Conservation (phyloP, 139 green algal species). For the Astrephomene gubernaculifera region DNA sequence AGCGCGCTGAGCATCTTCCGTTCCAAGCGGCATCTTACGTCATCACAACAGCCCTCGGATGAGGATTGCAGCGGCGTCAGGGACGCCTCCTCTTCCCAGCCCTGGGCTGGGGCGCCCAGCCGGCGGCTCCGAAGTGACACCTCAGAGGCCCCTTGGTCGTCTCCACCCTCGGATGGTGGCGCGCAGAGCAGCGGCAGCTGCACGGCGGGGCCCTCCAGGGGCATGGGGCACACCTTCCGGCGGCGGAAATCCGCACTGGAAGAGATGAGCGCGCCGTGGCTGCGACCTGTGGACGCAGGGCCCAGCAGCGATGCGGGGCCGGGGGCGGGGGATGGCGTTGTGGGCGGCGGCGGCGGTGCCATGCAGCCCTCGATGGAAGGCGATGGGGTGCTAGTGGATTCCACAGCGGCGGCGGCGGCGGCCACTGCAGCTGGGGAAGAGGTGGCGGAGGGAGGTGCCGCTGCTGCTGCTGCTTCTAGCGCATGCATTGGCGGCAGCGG, state of each 20-base stretch:
- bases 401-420: background rate
- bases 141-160: background rate
- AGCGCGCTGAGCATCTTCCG: slow-evolving; percentile 13
- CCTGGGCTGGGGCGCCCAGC: background rate
- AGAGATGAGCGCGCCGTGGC: slow-evolving; percentile 49
- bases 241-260: background rate
- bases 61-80: background rate
- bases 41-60: background rate
- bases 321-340: too few species aligned
- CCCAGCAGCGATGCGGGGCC: too few species aligned
- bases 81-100: background rate
- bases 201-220: background rate
- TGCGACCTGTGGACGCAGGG: slow-evolving; percentile 28
- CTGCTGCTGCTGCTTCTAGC: too few species aligned
- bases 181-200: background rate
- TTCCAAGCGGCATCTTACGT: background rate
- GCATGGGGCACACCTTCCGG: background rate
- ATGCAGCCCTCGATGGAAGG: background rate
- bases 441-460: too few species aligned
- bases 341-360: too few species aligned
- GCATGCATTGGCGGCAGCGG: too few species aligned
- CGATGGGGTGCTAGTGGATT: background rate
- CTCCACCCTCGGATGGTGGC: background rate
- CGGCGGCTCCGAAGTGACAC: background rate
- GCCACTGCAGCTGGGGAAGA: too few species aligned